Evolutionary conservation across 441 rosid species (phyloP).

Genomic region (Erodium trifolium): DNA sequence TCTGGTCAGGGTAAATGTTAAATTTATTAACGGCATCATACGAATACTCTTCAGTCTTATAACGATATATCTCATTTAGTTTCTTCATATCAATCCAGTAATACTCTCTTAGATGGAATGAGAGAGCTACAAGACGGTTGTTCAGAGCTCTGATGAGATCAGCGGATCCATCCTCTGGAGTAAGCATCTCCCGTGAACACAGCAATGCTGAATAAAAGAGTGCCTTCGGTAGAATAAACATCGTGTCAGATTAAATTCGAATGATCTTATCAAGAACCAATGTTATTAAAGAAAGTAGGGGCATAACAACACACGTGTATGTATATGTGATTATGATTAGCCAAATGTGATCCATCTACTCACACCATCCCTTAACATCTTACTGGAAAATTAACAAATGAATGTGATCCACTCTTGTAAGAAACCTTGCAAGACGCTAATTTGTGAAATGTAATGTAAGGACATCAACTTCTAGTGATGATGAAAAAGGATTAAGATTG

Average conservation of each 20-base stretch:
- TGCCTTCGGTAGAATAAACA: constrained; percentile 38
- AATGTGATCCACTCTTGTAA: too few relatives aligned
- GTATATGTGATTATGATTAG: too few relatives aligned
- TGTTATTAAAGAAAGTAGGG: not conserved
- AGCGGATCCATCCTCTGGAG: constrained; percentile 77
- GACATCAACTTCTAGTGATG: too few relatives aligned
- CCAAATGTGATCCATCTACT: too few relatives aligned
- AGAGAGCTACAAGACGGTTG: constrained; percentile 80
- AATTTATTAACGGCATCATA: constrained; percentile 86
- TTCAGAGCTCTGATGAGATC: constrained; percentile 80
- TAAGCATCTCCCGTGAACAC: constrained; percentile 79
- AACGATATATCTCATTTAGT: constrained; percentile 83
- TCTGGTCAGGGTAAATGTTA: constrained; percentile 89
- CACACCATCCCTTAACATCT: too few relatives aligned
- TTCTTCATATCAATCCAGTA: constrained; percentile 78
- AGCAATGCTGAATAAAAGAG: constrained; percentile 82
- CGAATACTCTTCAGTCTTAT: constrained; percentile 92
- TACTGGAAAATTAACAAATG: too few relatives aligned
- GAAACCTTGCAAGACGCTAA: too few relatives aligned
- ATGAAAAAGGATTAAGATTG: too few relatives aligned
- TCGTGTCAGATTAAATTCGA: constrained; percentile 11
- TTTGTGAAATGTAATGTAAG: too few relatives aligned
- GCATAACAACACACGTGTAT: not conserved
- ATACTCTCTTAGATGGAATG: constrained; percentile 85
- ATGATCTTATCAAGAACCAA: constrained; percentile 1